These are phyloP conservation scores for Austroboletus eburneus DNA, from an alignment of 768 basidiomycete genomes.

Conservation along the genomic window DNA sequence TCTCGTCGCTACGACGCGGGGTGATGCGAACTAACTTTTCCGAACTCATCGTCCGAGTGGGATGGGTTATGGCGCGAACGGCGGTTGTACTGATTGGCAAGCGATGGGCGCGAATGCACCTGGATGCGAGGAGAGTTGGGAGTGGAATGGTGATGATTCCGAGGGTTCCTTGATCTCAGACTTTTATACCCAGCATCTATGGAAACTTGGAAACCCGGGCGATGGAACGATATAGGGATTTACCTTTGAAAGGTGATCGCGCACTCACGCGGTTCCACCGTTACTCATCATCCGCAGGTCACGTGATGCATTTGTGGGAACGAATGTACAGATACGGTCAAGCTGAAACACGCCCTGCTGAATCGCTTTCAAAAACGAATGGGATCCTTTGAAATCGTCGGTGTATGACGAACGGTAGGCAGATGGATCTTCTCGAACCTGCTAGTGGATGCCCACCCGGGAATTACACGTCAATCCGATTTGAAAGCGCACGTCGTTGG, in stretches of 20 bases:
- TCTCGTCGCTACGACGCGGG: conserved; percentile 55
- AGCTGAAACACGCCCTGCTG: too few species aligned
- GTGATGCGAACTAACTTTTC: conserved; percentile 33
- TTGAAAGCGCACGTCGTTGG: too few species aligned
- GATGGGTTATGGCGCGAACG: neutral
- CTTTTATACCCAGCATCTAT: conserved; percentile 20
- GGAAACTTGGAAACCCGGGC: too few species aligned
- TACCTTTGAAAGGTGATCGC: conserved; percentile 19
- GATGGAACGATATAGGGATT: too few species aligned
- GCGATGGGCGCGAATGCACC: conserved; percentile 3
- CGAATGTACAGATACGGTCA: too few species aligned
- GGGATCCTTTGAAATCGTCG: too few species aligned
- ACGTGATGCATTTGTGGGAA: too few species aligned
- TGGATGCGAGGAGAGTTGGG: neutral
- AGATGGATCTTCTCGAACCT: too few species aligned
- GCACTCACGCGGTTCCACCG: conserved; percentile 25
- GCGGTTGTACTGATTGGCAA: neutral
- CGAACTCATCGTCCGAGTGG: conserved; percentile 18
- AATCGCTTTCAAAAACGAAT: too few species aligned
- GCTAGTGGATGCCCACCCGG: too few species aligned
- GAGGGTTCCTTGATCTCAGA: neutral
- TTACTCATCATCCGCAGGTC: conserved; percentile 1
- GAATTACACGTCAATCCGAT: too few species aligned
- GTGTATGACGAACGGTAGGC: too few species aligned
- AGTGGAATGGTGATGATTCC: conserved; percentile 1